Percentiles rank a stretch among this genome's conserved stretches.
phyloP scores from a whole-genome alignment of 805 yeast species.

The Wickerhamomyces ciferrii region DNA sequence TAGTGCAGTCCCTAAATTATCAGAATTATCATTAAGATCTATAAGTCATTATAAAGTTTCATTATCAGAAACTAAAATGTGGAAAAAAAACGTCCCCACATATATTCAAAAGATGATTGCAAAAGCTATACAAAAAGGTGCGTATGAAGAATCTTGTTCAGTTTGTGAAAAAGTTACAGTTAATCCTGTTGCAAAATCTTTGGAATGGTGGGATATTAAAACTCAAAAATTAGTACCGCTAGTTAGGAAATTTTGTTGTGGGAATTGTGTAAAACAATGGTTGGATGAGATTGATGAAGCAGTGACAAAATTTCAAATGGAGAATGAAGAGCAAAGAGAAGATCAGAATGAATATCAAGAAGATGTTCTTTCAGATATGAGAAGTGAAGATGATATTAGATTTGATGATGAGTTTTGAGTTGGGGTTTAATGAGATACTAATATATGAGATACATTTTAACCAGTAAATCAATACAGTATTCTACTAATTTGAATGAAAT shows the following conservation, averaged over 20 bases:
- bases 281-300: constrained; percentile 14
- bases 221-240: constrained; percentile 46
- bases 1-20: constrained; percentile 37
- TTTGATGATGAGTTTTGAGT: constrained; percentile 4
- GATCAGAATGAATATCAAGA: background rate
- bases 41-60: constrained; percentile 50
- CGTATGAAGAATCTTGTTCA: constrained; percentile 47
- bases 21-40: constrained; percentile 40
- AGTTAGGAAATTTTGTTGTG: constrained; percentile 50
- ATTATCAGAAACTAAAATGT: constrained; percentile 44
- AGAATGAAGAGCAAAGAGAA: background rate
- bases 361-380: too few species aligned
- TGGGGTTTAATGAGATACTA: too few species aligned
- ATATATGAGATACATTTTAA: too few species aligned
- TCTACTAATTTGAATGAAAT: too few species aligned
- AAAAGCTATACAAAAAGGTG: constrained; percentile 47
- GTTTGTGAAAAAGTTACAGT: constrained; percentile 42
- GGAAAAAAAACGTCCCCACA: constrained; percentile 46
- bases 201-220: constrained; percentile 66
- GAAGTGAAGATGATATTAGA: too few species aligned
- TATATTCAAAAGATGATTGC: constrained; percentile 40
- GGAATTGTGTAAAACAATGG: constrained; percentile 38
- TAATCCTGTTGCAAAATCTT: constrained; percentile 51
- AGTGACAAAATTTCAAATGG: background rate
- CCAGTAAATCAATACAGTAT: too few species aligned